Evolutionary conservation across 345 rosid species (phyloP).

Genomic region (Eucalyptus erythrocorys): DNA sequence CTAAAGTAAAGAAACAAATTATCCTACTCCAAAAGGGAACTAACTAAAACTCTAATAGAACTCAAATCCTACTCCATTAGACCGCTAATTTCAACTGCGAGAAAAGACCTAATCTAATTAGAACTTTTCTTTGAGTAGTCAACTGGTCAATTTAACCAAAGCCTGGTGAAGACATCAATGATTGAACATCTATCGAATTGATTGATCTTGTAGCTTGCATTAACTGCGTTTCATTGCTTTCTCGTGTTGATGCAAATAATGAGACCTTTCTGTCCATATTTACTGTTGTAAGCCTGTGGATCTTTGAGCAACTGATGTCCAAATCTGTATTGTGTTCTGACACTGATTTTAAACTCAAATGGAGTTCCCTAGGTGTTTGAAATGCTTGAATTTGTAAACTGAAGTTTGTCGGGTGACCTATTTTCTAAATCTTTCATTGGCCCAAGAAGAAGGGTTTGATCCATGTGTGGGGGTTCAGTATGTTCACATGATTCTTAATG

Average conservation of each 20-base stretch:
- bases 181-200: neutral
- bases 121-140: neutral
- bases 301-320: neutral
- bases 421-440: neutral
- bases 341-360: neutral
- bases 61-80: neutral
- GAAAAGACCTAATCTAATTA: neutral
- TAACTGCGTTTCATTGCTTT: neutral
- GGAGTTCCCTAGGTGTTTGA: neutral
- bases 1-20: neutral
- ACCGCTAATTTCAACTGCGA: neutral
- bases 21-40: neutral
- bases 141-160: neutral
- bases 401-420: neutral
- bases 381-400: neutral
- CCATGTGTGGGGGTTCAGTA: neutral
- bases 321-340: neutral
- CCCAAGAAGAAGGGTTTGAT: neutral
- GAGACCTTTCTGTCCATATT: neutral
- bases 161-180: neutral
- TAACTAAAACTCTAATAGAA: neutral
- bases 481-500: neutral
- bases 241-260: neutral
- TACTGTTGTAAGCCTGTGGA: neutral
- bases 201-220: neutral